Evolutionary conservation across 2,329 filamentous ascomycete genomes (phyloP), one percentile per base, ranked within the genome.

Genomic region (Phoma sp.): DNA sequence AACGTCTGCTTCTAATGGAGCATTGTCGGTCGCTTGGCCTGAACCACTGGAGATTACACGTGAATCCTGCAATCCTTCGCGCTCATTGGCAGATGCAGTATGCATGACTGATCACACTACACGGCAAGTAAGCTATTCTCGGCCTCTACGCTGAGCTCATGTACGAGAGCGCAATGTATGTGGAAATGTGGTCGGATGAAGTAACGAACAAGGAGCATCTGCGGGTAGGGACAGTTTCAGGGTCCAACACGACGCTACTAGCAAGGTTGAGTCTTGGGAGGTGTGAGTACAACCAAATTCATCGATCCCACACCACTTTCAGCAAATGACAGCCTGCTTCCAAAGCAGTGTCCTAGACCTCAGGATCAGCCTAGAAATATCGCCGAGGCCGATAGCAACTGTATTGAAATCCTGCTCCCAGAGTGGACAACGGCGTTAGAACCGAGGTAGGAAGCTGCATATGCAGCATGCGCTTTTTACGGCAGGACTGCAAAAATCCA

Each of bases 1-100:
- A 19, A 10, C 19, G 15, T 25, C 29, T 37, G 29, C 38, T 31
- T 37, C 3, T 36, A 22, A 47, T 41, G 51, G 19, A 38, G 35
- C 25, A 46, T 53, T 21, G 9, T 41, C 31, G 27, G 36, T 21
- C 29, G n/a, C 36, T 46, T 45, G 22, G 19, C 50, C n/a, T 37
- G 37, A 37, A 32, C 9, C 13, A 6, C 12, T 24, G 24, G 29
- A 43, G 31, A 38, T 33, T 47, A 12, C 24, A 19, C 17, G 13
- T 13, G 8, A 22, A 35, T 32, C 37, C 36, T 40, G 27, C 22
- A 29, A 41, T 52, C 43, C 36, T 52, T 52, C 36, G 49, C 29
- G n/a, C n/a, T 12, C 9, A n/a, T 38, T 17, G 10, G 13, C 12
- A 21, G 39, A 31, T 25, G 19, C 41, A 8, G 15, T 8, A 21